Conservation (phyloP, 1,139 yeast genomes). For the Arxiozyma telluris region DNA sequence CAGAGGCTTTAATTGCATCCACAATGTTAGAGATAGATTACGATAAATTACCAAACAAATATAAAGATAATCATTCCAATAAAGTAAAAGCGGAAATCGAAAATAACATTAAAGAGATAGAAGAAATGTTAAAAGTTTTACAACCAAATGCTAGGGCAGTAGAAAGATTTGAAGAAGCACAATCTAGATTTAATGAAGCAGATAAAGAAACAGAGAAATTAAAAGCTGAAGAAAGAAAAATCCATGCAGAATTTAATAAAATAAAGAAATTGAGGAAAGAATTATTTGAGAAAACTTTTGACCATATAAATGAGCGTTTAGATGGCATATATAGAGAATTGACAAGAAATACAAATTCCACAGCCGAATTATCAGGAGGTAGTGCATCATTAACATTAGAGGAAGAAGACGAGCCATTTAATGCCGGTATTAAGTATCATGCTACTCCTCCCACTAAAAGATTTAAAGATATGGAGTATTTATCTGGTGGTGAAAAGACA, state of each 20-base stretch:
- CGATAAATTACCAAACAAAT: conserved; percentile 39
- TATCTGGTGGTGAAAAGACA: conserved; percentile 96
- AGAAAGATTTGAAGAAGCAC: conserved; percentile 67
- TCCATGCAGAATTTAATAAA: conserved; percentile 49
- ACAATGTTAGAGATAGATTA: conserved; percentile 52
- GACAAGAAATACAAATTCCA: conserved; percentile 46
- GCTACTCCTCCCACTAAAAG: conserved; percentile 97
- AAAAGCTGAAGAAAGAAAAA: conserved; percentile 50
- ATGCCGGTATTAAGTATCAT: conserved; percentile 76
- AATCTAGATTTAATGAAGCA: conserved; percentile 47
- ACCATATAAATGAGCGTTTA: conserved; percentile 62
- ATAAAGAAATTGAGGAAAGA: conserved; percentile 54
- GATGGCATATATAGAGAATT: conserved; percentile 82
- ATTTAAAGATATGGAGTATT: conserved; percentile 83
- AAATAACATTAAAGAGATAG: conserved; percentile 43
- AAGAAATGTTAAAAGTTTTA: conserved; percentile 49
- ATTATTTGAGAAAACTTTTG: conserved; percentile 61
- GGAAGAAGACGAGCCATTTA: conserved; percentile 83
- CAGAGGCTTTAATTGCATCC: conserved; percentile 35
- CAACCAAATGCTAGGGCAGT: conserved; percentile 77
- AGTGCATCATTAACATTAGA: conserved; percentile 83
- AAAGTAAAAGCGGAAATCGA: conserved; percentile 34
- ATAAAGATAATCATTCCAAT: conserved; percentile 32
- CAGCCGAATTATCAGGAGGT: conserved; percentile 74
- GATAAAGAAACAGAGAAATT: conserved; percentile 60